phyloP scores from a whole-genome alignment of 805 yeast species.

The Lachancea sp. region DNA sequence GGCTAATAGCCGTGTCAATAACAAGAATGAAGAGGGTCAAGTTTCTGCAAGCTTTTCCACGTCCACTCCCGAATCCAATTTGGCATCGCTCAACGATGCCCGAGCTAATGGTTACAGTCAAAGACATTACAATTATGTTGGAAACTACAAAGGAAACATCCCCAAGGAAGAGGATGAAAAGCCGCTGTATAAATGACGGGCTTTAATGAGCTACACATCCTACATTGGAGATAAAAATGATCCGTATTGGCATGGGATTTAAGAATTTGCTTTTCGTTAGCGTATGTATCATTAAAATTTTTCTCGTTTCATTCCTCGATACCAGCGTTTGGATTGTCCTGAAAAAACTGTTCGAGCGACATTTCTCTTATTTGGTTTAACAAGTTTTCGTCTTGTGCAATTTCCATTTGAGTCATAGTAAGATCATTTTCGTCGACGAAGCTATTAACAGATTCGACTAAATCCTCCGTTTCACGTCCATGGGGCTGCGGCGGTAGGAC shows the following conservation, averaged over 20 bases:
- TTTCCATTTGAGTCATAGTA: constrained; percentile 19
- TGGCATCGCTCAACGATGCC: background rate
- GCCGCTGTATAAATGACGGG: background rate
- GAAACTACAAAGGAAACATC: background rate
- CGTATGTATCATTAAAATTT: constrained; percentile 9
- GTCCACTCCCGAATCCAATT: constrained; percentile 12
- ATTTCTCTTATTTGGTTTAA: constrained; percentile 29
- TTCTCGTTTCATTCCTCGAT: constrained; percentile 5
- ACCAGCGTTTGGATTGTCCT: constrained; percentile 15
- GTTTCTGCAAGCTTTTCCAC: constrained; percentile 8
- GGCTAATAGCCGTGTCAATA: background rate
- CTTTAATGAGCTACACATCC: background rate
- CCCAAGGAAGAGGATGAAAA: background rate
- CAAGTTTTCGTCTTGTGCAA: constrained; percentile 31
- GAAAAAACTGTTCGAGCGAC: constrained; percentile 29
- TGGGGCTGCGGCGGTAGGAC: constrained; percentile 56
- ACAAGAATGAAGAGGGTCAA: background rate
- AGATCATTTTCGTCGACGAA: constrained; percentile 32
- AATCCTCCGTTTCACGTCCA: constrained; percentile 31
- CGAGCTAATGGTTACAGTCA: background rate
- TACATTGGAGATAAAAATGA: too few species aligned
- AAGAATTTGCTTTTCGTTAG: background rate
- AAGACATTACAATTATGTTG: background rate
- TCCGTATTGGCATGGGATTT: background rate
- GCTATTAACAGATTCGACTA: constrained; percentile 31